Evolutionary conservation across 1,139 yeast species (phyloP), one percentile per base, ranked within the genome.

Genomic region (Hyphopichia khmerensis): DNA sequence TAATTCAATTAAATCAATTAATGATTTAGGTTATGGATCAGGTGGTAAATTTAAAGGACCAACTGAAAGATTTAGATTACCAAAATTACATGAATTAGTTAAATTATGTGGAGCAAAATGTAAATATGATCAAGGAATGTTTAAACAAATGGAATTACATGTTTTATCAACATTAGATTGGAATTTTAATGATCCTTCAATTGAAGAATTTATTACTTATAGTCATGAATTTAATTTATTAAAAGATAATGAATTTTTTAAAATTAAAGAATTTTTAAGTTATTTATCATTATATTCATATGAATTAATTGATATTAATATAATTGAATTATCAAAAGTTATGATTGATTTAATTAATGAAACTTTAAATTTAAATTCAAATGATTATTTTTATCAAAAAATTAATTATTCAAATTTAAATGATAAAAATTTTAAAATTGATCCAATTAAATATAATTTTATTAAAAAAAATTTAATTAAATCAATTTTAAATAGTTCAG

Each of bases 1-100:
- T 23, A 55, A 55, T 40, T 55, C 59, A 34, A 59, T 70, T 30
- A 62, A 59, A 46, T 67, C 74, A 38, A 69, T 72, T 39, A 59
- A 54, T 47, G 77, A 72, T 49, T 62, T 72, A 46, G 77, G 77
- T 36, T 71, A 69, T 51, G 78, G 78, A 3, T 52, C 63, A 33
- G 86, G 87, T 35, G 85, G 84, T 14, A 71, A 84, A 53, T 80
- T 69, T 57, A 63, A 71, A 45, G 87, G 87, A 15, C 87, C 88
- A 35, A 80, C 83, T 39, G 82, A 82, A 55, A 67, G 88, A 51
- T 80, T 81, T 48, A 69, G 89, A 57, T 73, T 81, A 43, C 87
- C 87, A 35, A 75, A 84, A 53, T 65, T 82, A 43, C 71, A 75
- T 35, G 89, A 82, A 57, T 66, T 82, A 49, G 80, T 82, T 45